A percentile compares a stretch with the other conserved stretches of the same genome.
Conservation (phyloP, 495 filamentous ascomycete species). For the Aspergillus asperescens region DNA sequence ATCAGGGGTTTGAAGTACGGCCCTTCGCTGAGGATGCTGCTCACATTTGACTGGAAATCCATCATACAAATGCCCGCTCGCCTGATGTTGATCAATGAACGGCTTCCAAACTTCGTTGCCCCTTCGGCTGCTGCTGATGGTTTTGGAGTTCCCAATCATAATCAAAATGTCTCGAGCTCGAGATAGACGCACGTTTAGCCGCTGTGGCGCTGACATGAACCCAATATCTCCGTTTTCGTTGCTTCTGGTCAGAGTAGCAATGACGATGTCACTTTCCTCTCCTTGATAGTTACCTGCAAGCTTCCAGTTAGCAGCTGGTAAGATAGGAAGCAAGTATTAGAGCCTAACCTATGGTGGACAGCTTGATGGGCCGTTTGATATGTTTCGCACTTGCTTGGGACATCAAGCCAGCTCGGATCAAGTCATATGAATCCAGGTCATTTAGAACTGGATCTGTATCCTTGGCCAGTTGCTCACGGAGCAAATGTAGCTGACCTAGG, state of each 20-base stretch:
- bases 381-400: conserved; percentile 48
- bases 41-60: conserved; percentile 67
- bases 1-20: conserved; percentile 38
- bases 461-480: conserved; percentile 49
- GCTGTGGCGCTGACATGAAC: conserved; percentile 64
- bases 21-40: conserved; percentile 51
- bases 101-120: conserved; percentile 53
- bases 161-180: conserved; percentile 62
- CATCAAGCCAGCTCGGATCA: conserved; percentile 61
- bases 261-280: conserved; percentile 72
- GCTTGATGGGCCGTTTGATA: conserved; percentile 46
- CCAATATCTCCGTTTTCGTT: conserved; percentile 62
- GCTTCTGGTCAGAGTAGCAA: conserved; percentile 62
- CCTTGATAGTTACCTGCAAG: conserved; percentile 71
- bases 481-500: conserved; percentile 58
- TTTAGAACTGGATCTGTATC: conserved; percentile 59
- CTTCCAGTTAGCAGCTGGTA: neutral
- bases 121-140: conserved; percentile 60
- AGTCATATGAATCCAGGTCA: conserved; percentile 64
- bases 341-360: conserved; percentile 61
- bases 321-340: neutral
- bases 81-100: conserved; percentile 55
- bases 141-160: conserved; percentile 66
- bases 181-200: conserved; percentile 69
- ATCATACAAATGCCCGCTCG: conserved; percentile 54